phyloP scores from a whole-genome alignment of 441 rosid species.

The Gossypium schwendimanii region DNA sequence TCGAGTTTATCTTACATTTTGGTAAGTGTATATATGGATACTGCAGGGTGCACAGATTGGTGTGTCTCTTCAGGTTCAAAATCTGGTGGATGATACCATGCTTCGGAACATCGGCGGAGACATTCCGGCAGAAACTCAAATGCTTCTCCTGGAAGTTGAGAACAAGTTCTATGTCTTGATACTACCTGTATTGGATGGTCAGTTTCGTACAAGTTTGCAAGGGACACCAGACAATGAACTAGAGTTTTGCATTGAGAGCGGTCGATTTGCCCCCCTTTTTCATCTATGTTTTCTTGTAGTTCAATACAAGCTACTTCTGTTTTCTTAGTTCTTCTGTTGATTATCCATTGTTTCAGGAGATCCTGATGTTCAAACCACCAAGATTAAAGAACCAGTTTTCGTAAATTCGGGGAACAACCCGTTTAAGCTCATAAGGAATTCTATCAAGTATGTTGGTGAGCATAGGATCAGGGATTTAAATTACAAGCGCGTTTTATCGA shows the following conservation, averaged over 20 bases:
- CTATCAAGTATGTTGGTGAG: slow-evolving; percentile 44
- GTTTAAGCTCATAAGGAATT: slow-evolving; percentile 48
- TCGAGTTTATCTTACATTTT: background rate
- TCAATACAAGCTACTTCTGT: background rate
- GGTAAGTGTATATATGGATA: background rate
- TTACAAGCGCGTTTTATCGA: background rate
- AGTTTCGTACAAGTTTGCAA: slow-evolving; percentile 50
- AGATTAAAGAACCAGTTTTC: slow-evolving; percentile 39
- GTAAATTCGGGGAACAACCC: slow-evolving; percentile 57
- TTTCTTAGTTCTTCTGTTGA: background rate
- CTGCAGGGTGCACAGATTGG: slow-evolving; percentile 41
- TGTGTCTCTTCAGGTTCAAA: slow-evolving; percentile 55
- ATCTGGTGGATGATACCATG: slow-evolving; percentile 79
- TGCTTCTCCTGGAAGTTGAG: slow-evolving; percentile 47
- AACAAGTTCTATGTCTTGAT: slow-evolving; percentile 40
- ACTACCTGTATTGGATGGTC: slow-evolving; percentile 59
- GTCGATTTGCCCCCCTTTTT: slow-evolving; percentile 21
- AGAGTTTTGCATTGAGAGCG: slow-evolving; percentile 61
- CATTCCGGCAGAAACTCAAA: slow-evolving; percentile 56
- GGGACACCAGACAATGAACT: slow-evolving; percentile 50
- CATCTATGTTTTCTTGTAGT: background rate
- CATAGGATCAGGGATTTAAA: background rate
- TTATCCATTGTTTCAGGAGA: slow-evolving; percentile 33
- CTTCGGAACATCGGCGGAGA: slow-evolving; percentile 42
- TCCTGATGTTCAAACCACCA: slow-evolving; percentile 31